These are phyloP conservation scores for Coemansia sp. DNA, from an alignment of 192 early-diverging fungal genomes.

Conservation along the genomic window DNA sequence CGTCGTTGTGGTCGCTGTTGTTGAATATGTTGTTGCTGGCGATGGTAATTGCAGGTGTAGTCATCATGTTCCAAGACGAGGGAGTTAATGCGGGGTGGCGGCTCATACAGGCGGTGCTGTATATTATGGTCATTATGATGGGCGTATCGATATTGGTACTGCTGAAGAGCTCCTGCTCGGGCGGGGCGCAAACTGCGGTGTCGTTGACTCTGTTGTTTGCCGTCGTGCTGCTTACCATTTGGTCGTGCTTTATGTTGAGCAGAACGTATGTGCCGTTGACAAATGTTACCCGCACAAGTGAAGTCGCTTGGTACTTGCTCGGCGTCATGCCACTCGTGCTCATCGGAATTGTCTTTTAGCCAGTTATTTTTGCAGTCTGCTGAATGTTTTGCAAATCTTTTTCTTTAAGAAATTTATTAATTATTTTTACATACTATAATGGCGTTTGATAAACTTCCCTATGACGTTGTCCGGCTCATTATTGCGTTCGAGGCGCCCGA, in stretches of 20 bases:
- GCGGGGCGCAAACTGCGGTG: background rate
- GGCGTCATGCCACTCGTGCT: slow-evolving; percentile 10
- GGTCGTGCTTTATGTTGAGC: slow-evolving; percentile 16
- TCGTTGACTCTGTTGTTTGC: slow-evolving; percentile 5
- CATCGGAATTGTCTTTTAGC: slow-evolving; percentile 10
- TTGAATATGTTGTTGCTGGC: background rate
- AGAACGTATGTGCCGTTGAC: slow-evolving; percentile 13
- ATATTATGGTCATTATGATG: slow-evolving; percentile 18
- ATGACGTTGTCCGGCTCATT: background rate
- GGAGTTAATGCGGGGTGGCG: slow-evolving; percentile 5
- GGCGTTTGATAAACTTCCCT: background rate
- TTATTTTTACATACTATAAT: background rate
- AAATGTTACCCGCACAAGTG: slow-evolving; percentile 6
- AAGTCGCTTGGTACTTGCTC: slow-evolving; percentile 14
- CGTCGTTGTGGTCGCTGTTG: background rate
- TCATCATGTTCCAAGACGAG: slow-evolving; percentile 9
- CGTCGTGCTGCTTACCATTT: background rate
- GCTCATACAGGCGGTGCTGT: slow-evolving; percentile 13
- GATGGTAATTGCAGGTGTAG: slow-evolving; percentile 4
- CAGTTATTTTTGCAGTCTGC: background rate
- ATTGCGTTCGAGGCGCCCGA: background rate
- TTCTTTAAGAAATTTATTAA: background rate
- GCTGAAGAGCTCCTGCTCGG: background rate
- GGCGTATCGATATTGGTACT: background rate
- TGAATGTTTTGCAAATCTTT: no score